Conservation (phyloP, 140 eudicot species). For the Oenanthe javanica region DNA sequence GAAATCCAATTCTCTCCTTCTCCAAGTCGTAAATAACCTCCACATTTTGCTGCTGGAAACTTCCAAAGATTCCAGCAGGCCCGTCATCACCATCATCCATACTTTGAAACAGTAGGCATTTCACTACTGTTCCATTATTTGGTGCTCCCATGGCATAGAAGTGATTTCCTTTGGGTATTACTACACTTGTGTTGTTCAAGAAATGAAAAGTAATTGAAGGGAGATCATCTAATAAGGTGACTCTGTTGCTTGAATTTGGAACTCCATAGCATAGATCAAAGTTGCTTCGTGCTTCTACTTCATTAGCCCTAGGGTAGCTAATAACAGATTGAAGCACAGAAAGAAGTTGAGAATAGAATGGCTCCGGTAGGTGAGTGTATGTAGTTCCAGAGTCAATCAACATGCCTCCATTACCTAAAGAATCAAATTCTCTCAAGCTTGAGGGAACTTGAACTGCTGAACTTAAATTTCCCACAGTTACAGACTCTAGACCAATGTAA, state of each 20-base stretch:
- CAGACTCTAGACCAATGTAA: slow-evolving; percentile 56
- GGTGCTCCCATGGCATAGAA: slow-evolving; percentile 70
- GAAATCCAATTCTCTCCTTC: slow-evolving; percentile 70
- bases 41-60: slow-evolving; percentile 78
- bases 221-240: slow-evolving; percentile 31
- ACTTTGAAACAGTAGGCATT: slow-evolving; percentile 60
- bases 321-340: slow-evolving; percentile 27
- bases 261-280: slow-evolving; percentile 62
- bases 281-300: slow-evolving; percentile 43
- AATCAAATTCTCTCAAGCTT: slow-evolving; percentile 50
- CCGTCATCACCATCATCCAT: slow-evolving; percentile 52
- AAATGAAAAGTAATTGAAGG: slow-evolving; percentile 73
- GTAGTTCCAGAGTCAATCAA: slow-evolving; percentile 75
- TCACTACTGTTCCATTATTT: slow-evolving; percentile 49
- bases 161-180: slow-evolving; percentile 52
- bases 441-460: slow-evolving; percentile 35
- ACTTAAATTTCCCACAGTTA: slow-evolving; percentile 35
- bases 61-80: slow-evolving; percentile 75
- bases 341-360: slow-evolving; percentile 50
- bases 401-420: slow-evolving; percentile 71
- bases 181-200: slow-evolving; percentile 59
- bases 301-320: slow-evolving; percentile 46
- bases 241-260: slow-evolving; percentile 40
- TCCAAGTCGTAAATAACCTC: slow-evolving; percentile 79
- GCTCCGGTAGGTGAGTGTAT: slow-evolving; percentile 65